Evolutionary conservation across 306 rosid species (phyloP), one percentile per base, ranked within the genome.

Genomic region (Gillenia trifoliata): DNA sequence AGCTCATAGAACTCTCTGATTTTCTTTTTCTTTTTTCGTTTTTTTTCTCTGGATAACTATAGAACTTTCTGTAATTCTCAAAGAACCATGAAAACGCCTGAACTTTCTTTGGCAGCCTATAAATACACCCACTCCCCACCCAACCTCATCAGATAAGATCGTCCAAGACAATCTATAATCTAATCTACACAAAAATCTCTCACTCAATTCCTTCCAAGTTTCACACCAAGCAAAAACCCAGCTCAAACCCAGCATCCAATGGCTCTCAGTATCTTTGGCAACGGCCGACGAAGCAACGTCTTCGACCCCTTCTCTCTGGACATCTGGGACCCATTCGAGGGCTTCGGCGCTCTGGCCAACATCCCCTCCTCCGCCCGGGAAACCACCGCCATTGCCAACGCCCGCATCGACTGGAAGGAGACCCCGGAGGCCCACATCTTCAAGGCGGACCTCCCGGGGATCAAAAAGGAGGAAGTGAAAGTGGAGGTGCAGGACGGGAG

Each of bases 371-470:
- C 77, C 0, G 79, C 77, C 23, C 5, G 66, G 0, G 83, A 82
- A 0, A 54, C 83, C 49, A n/a, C 86, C 16, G 80, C 78, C 57
- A 34, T 78, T 1, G 86, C 80, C 8, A 59, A 70, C 33, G 40
- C 80, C 0, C 83, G 72, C 3, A 82, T 82, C 63, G 86, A 82
- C 55, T 82, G 83, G 86, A 82, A 82, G 20, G 86, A 82, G 22
- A 82, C 83, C 1, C 80, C 77, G 4, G 49, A 78, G 49, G 80
- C 83, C 2, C 86, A 82, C 17, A 2, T 82, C 20, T 74, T 82
- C 75, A 82, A 64, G 75, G 86, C 80, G 1, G 86, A 78, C 57
- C 74, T 82, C 1, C 86, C 86, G 0, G 86, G 86, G 7, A 62
- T 82, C 30, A 82, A 65, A 8, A 82, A 78, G 68, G 83, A 78